Evolutionary conservation across 371 early-diverging fungal genomes (phyloP).

Genomic region (Amoeboaphelidium protococcarum): DNA sequence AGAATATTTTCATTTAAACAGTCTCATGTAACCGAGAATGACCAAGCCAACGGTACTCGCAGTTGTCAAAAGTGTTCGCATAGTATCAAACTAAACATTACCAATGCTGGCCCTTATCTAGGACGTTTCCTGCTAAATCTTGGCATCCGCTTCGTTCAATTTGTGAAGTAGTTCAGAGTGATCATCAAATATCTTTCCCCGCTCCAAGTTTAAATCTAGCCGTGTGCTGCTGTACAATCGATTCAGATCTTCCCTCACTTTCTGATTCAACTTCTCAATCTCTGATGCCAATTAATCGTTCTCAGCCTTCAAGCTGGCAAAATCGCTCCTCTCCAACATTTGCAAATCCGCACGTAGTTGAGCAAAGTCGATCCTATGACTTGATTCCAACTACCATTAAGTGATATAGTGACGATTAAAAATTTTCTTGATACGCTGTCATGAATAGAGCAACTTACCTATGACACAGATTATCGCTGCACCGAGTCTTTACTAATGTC

Average conservation of each 20-base stretch:
- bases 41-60: background rate
- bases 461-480: no score
- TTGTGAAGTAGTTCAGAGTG: background rate
- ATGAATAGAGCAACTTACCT: no score
- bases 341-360: no score
- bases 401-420: no score
- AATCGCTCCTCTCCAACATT: no score
- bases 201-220: background rate
- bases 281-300: background rate
- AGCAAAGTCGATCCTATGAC: no score
- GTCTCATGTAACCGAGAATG: background rate
- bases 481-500: no score
- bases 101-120: background rate
- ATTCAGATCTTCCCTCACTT: background rate
- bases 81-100: background rate
- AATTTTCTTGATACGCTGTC: no score
- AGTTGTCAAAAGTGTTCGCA: background rate
- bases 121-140: background rate
- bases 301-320: background rate
- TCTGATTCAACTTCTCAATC: background rate
- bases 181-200: background rate
- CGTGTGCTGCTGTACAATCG: background rate
- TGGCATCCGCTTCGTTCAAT: background rate
- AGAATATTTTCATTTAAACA: no score
- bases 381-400: no score